Evolutionary conservation across 1,284 basidiomycete species (phyloP), one percentile per base, ranked within the genome.

Genomic region (Cryptococcus sp.): DNA sequence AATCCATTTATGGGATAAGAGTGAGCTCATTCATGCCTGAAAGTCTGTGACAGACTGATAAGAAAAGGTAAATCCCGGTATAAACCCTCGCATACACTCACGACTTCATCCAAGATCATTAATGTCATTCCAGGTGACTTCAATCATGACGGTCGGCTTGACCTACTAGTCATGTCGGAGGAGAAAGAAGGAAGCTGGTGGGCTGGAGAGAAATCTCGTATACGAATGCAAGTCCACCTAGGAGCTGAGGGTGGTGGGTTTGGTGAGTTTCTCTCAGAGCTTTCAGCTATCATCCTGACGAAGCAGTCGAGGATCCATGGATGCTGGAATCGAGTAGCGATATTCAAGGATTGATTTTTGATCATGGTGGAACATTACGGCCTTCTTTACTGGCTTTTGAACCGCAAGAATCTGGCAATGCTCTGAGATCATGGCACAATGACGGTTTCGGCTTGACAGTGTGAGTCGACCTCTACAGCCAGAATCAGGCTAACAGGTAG

Each of bases 91-190:
- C 65, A 49, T 32, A 61, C 68, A 14, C 24, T 75, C 21, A 57
- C 58, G 1, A 53, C 67, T 10, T 49, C 61, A 0, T 55, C 60
- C 9, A 52, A 55, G 1, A 66, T 75, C 24, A 55, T 63, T 57
- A 97, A 96, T 67, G 84, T 93, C 40, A 82, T 98, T 1, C 91
- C 93, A 0, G 88, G 88, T 19, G 94, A 98, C 74, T 93, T 88
- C 69, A 88, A 92, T 25, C 88, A 91, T 67, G 87, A 93, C 56
- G 94, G 94, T 10, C 85, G 83, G 63, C 80, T 97, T 5, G 94
- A 98, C 73, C 69, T 97, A 3, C 82, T 98, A 5, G 82, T 97
- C 49, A 92, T 97, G 87, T 79, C 47, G 13, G 66, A 62, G 75
- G 59, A 70, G 67, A 49, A 78, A 66, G 51, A 78, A 63, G 50